Evolutionary conservation across 2,329 filamentous ascomycete species (phyloP), one percentile per base, ranked within the genome.

Genomic region (Diaporthe citri): DNA sequence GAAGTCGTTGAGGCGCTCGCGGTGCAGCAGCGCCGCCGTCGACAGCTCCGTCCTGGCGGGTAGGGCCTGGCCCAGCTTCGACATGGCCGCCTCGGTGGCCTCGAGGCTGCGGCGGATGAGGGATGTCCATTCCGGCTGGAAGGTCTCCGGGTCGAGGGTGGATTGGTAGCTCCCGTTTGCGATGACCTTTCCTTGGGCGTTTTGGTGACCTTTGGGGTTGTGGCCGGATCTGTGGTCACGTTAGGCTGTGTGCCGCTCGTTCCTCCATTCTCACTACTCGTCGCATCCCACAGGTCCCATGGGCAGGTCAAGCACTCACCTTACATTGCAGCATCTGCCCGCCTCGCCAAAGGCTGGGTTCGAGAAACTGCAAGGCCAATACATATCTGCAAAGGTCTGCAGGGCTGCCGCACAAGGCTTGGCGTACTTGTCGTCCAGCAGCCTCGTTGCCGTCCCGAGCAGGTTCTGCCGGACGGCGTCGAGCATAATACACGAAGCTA

Each of bases 361-460:
- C 8, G 22, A 52, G 48, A 69, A 69, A 34, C 64, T 69, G 34
- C 64, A 69, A 15, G 64, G 64, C 64, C 64, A 69, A n/a, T 69
- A 69, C 46, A 69, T 69, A 13, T 69, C 64, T 0, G 64, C 31
- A 28, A 69, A 69, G 3, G n/a, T 39, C 64, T 69, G 64, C 10
- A 69, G 34, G 1, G 64, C 64, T 7, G 46, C 64, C 1, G 48
- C 48, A 15, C 64, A 69, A 10, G 64, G 64, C 46, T 55, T 55
- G 3, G 64, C 41, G 3, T 69, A 69, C 64, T 69, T 69, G 64
- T 69, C 64, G 5, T 69, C 64, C 34, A 69, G 48, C 46, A 69
- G 64, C 64, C 64, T 69, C n/a, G 64, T 51, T 2, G 64, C 64
- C 64, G 64, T 69, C 22, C 64, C 64, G 5, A 69, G 64, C 46